Evolutionary conservation across 2,329 filamentous ascomycete genomes (phyloP).

Genomic region (Trematosphaeria pertusa): DNA sequence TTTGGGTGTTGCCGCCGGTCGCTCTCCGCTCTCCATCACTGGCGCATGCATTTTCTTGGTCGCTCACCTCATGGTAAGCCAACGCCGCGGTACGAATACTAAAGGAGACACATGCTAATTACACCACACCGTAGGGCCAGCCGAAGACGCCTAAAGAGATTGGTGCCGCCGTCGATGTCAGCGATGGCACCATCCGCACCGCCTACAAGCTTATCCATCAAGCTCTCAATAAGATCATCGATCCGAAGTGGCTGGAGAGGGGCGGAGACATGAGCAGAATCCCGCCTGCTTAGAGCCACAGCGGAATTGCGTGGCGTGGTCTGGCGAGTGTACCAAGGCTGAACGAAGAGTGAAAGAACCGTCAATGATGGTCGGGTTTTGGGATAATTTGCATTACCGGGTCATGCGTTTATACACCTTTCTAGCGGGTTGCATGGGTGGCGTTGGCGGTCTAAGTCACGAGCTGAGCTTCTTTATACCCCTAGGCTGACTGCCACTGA

Average conservation of each 20-base stretch:
- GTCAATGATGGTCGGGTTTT: no score
- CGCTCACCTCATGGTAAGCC: slow-evolving; percentile 80
- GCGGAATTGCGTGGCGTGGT: not conserved
- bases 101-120: no score
- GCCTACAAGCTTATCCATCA: slow-evolving; percentile 89
- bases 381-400: no score
- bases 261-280: slow-evolving; percentile 76
- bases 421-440: slow-evolving; percentile 13
- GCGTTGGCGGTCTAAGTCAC: slow-evolving; percentile 10
- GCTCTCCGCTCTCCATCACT: slow-evolving; percentile 91
- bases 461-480: slow-evolving; percentile 5
- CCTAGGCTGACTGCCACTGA: slow-evolving; percentile 19
- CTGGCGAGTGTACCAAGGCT: not conserved
- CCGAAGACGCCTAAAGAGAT: slow-evolving; percentile 86
- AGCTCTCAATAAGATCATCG: slow-evolving; percentile 75
- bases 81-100: no score
- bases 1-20: slow-evolving; percentile 83
- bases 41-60: slow-evolving; percentile 98
- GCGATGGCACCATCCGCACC: slow-evolving; percentile 94
- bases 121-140: no score
- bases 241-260: slow-evolving; percentile 74
- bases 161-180: slow-evolving; percentile 82
- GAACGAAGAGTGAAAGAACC: not conserved
- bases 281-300: slow-evolving; percentile 59
- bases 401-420: no score